A percentile compares a stretch with the other conserved stretches of the same genome.
Evolutionary conservation across 495 filamentous ascomycete species (phyloP).

Genomic region (Aspergillus sclerotioniger): DNA sequence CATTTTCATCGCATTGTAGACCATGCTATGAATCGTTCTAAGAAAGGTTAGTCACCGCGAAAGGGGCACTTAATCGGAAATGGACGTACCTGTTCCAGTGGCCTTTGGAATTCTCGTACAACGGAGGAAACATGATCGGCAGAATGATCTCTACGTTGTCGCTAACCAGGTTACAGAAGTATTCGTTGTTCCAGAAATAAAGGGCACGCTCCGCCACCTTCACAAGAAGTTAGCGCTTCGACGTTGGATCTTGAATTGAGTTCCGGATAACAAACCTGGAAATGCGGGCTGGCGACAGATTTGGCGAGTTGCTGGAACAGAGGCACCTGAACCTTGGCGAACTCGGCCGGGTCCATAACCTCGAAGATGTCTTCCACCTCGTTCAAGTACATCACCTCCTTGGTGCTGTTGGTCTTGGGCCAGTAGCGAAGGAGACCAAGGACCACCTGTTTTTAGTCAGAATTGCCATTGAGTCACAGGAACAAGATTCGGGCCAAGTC

Average conservation of each 20-base stretch:
- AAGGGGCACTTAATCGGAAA: neutral
- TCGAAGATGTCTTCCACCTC: conserved; percentile 99
- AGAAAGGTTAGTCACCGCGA: conserved; percentile 12
- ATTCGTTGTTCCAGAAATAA: conserved; percentile 99
- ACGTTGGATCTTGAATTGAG: neutral
- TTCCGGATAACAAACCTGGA: conserved; percentile 61
- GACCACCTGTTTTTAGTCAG: conserved; percentile 64
- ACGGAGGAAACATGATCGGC: conserved; percentile 97
- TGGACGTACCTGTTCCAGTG: conserved; percentile 91
- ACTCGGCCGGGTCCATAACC: conserved; percentile 98
- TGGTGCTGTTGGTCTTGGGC: conserved; percentile 99
- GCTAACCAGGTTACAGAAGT: conserved; percentile 99
- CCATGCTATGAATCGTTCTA: conserved; percentile 99
- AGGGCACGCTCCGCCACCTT: conserved; percentile 92
- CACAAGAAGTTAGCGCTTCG: neutral
- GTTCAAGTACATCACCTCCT: conserved; percentile 99
- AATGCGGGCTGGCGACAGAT: conserved; percentile 97
- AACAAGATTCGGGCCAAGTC: conserved; percentile 4
- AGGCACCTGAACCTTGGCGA: conserved; percentile 97
- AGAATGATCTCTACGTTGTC: conserved; percentile 98
- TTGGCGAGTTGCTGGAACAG: conserved; percentile 97
- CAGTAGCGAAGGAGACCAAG: conserved; percentile 93
- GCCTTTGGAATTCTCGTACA: conserved; percentile 99
- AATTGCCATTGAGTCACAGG: conserved; percentile 2
- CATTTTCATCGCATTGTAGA: conserved; percentile 99